Evolutionary conservation across 306 rosid species (phyloP).

Genomic region (Astragalus membranaceus): DNA sequence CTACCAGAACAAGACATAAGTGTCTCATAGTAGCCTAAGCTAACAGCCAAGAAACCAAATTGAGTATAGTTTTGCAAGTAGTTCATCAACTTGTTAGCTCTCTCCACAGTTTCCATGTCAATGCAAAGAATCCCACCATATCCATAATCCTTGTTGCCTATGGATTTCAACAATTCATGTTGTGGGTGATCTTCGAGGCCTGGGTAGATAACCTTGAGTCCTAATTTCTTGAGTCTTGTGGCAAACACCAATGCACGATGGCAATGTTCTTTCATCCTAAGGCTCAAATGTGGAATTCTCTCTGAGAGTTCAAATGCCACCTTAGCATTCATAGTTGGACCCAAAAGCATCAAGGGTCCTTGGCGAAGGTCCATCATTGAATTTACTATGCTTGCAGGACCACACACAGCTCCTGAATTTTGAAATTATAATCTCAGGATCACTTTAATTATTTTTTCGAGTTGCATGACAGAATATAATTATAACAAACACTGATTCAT

Average conservation of each 20-base stretch:
- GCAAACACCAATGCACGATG: slow-evolving; percentile 57
- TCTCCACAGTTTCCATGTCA: slow-evolving; percentile 77
- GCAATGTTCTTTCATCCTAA: slow-evolving; percentile 66
- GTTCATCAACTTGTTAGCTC: slow-evolving; percentile 58
- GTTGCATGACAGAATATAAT: too few species aligned
- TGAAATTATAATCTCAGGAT: too few species aligned
- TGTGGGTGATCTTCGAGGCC: slow-evolving; percentile 45
- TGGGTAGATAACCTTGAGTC: neutral
- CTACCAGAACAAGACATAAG: slow-evolving; percentile 72
- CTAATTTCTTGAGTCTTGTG: neutral
- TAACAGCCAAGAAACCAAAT: slow-evolving; percentile 77
- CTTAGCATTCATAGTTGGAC: slow-evolving; percentile 86
- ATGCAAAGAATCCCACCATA: slow-evolving; percentile 67
- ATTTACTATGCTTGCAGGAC: slow-evolving; percentile 52
- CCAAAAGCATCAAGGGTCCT: slow-evolving; percentile 65
- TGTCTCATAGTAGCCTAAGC: slow-evolving; percentile 36
- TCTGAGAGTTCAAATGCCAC: slow-evolving; percentile 64
- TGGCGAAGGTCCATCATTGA: slow-evolving; percentile 83
- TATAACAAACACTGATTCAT: too few species aligned
- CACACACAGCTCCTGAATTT: slow-evolving; percentile 66
- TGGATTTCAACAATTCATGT: slow-evolving; percentile 44
- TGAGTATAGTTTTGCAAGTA: slow-evolving; percentile 49
- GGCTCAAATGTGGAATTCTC: slow-evolving; percentile 7
- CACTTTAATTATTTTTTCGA: too few species aligned
- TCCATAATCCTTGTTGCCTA: slow-evolving; percentile 54